Evolutionary conservation across 768 basidiomycete genomes (phyloP).

Genomic region (Termitomyces sp.): DNA sequence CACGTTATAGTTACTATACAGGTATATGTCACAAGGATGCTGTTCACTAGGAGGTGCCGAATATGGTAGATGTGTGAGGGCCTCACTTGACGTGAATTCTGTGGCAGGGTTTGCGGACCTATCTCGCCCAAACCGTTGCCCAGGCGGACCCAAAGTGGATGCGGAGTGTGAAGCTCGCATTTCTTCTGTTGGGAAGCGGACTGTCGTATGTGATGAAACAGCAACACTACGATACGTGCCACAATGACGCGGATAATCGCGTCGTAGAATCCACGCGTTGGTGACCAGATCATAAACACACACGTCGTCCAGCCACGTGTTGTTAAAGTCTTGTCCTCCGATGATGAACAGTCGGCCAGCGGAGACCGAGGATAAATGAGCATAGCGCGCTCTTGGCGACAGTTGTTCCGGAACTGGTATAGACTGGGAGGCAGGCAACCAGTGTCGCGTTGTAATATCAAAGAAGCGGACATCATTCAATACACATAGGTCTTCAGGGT

Average conservation of each 20-base stretch:
- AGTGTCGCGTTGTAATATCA: constrained; percentile 63
- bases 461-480: constrained; percentile 90
- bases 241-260: constrained; percentile 87
- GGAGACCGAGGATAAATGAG: constrained; percentile 87
- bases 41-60: constrained; percentile 68
- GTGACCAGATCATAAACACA: constrained; percentile 79
- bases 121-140: constrained; percentile 53
- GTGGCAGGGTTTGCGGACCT: constrained; percentile 33
- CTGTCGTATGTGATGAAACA: constrained; percentile 62
- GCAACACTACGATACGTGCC: constrained; percentile 95
- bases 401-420: constrained; percentile 40
- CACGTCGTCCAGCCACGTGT: constrained; percentile 91
- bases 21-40: constrained; percentile 79
- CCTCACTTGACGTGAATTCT: constrained; percentile 54
- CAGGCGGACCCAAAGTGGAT: constrained; percentile 46
- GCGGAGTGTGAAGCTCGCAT: constrained; percentile 32
- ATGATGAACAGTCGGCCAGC: constrained; percentile 84
- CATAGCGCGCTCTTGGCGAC: constrained; percentile 84
- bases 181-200: constrained; percentile 69
- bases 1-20: constrained; percentile 97
- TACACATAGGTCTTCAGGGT: constrained; percentile 83
- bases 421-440: constrained; percentile 53
- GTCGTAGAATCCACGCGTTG: constrained; percentile 73
- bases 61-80: constrained; percentile 70
- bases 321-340: constrained; percentile 92